Conservation (phyloP, 805 yeast species). For the Yarrowia hollandica region DNA sequence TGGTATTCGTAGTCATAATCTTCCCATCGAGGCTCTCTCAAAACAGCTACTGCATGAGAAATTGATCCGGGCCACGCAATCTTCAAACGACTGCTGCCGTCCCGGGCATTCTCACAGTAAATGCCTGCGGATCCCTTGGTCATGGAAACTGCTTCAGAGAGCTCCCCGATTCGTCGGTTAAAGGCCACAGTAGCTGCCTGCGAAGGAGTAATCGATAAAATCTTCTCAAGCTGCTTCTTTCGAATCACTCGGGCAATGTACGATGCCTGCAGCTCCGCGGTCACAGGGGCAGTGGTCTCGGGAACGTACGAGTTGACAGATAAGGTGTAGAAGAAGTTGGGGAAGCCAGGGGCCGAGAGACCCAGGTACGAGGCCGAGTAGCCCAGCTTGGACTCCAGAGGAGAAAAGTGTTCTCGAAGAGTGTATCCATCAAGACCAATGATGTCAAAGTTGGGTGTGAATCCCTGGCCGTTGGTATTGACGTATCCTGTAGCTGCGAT, state of each 20-base stretch:
- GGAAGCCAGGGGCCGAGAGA: slow-evolving; percentile 26
- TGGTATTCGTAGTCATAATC: slow-evolving; percentile 31
- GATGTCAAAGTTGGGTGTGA: slow-evolving; percentile 20
- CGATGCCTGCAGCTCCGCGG: slow-evolving; percentile 23
- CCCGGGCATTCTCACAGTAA: slow-evolving; percentile 9
- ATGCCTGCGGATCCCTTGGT: background rate
- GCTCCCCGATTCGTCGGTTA: slow-evolving; percentile 16
- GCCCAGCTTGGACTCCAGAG: slow-evolving; percentile 12
- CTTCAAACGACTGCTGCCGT: slow-evolving; percentile 11
- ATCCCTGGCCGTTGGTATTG: slow-evolving; percentile 3
- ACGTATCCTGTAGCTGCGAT: slow-evolving; percentile 28
- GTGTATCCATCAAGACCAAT: slow-evolving; percentile 9
- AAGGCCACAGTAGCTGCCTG: slow-evolving; percentile 22
- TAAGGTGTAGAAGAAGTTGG: slow-evolving; percentile 29
- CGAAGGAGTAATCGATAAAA: slow-evolving; percentile 13
- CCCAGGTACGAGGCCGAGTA: slow-evolving; percentile 27
- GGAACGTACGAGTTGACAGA: slow-evolving; percentile 28
- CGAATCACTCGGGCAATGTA: slow-evolving; percentile 24
- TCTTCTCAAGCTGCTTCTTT: slow-evolving; percentile 28
- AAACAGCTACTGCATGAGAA: slow-evolving; percentile 29
- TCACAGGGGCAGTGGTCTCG: slow-evolving; percentile 24
- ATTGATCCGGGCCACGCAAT: slow-evolving; percentile 31
- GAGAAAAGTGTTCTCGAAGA: slow-evolving; percentile 19
- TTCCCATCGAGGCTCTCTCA: slow-evolving; percentile 31
- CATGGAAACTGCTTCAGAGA: slow-evolving; percentile 3